Base-by-base conservation (phyloP, 208 protist genomes). In the Ichthyophonus hoferi region DNA sequence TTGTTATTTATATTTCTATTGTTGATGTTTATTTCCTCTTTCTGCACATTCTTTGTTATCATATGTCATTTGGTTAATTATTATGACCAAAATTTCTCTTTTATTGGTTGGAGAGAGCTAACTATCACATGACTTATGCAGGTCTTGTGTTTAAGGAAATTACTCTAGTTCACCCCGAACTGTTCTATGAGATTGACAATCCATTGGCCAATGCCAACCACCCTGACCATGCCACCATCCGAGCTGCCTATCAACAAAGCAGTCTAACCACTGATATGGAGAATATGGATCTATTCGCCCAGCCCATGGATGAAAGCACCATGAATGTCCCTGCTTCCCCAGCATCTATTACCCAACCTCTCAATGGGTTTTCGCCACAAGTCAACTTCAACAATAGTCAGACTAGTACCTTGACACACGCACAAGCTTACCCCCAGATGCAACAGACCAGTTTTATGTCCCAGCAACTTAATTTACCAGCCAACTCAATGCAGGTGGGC, bases 121-220 rank as follows among this genome's bases (percentile, higher is more conserved):
- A n/a, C n/a, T n/a, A n/a, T n/a, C n/a, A n/a, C n/a, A n/a, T n/a
- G n/a, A n/a, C n/a, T n/a, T n/a, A n/a, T n/a, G n/a, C 24, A 38
- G 81, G n/a, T 43, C 81, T 85, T 7, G 81, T 85, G 33, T 85
- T 85, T 35, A 85, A 85, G 38, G 81, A 85, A 37, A 85, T 85
- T 34, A 42, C 39, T 7, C n/a, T 41, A 7, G 38, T 17, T 34
- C 81, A 85, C 40, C 81, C 81, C 14, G 81, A 85, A 34, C n/a
- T 50, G 33, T 58, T 31, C 81, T 41, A 42, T 35, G 81, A 85
- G 38, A 85, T 85, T 0, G n/a, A 39, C 7, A 85, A 85, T 34
- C 81, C 81, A 24, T 34, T 85, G 33, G 39, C 81, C 39, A 14
- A 85, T 38, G 38, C 24, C 24, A 42, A 50, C 24, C 81, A 85